Conservation (phyloP, 495 filamentous ascomycete species). For the Talaromyces nanjingensis region DNA sequence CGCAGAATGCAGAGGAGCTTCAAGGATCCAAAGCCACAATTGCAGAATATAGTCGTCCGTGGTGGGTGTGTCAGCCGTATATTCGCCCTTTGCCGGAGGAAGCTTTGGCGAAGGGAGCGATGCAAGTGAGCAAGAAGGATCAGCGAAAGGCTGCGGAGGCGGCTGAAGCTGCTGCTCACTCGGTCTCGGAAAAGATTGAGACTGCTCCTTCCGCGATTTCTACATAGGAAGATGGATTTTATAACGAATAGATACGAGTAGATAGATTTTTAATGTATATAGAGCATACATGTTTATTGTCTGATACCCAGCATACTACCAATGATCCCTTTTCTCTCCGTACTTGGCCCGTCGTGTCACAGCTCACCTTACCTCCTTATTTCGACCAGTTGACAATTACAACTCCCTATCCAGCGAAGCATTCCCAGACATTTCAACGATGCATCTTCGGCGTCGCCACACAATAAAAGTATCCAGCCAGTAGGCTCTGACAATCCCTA, state of each 20-base stretch:
- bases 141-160: slow-evolving; percentile 9
- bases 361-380: no score
- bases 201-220: neutral
- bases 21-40: slow-evolving; percentile 59
- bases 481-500: slow-evolving; percentile 8
- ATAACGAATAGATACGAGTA: neutral
- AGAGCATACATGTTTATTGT: neutral
- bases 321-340: neutral
- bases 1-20: slow-evolving; percentile 24
- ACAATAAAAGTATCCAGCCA: slow-evolving; percentile 11
- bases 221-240: neutral
- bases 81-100: slow-evolving; percentile 83
- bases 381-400: neutral
- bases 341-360: no score
- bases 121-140: slow-evolving; percentile 58
- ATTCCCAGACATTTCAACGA: neutral
- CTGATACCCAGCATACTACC: neutral
- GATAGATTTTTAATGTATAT: neutral
- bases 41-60: slow-evolving; percentile 66
- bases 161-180: neutral
- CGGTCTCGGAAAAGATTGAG: neutral
- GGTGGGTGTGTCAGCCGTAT: slow-evolving; percentile 91
- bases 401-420: neutral
- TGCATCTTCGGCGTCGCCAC: slow-evolving; percentile 4
- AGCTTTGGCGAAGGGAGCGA: slow-evolving; percentile 71